phyloP scores from a whole-genome alignment of 2,329 filamentous ascomycete species.

The Fusarium sacchari region DNA sequence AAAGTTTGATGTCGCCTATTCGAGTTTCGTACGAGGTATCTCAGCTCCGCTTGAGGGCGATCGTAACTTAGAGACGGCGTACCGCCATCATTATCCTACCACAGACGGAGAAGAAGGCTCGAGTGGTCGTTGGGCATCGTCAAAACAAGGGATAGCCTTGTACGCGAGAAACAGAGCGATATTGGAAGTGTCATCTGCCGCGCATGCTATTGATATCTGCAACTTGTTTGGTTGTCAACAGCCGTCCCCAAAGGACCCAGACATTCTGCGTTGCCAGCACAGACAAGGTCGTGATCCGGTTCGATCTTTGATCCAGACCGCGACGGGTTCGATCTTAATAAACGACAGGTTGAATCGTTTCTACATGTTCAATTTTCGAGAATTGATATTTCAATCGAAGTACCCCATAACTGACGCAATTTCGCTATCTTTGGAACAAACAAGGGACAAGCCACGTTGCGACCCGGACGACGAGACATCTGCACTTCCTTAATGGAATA shows the following conservation, averaged over 20 bases:
- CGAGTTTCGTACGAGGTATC: slow-evolving; percentile 21
- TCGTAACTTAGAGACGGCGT: slow-evolving; percentile 40
- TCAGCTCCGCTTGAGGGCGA: slow-evolving; percentile 34
- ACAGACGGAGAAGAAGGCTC: slow-evolving; percentile 21
- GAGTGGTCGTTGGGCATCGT: slow-evolving; percentile 42
- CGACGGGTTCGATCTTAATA: slow-evolving; percentile 40
- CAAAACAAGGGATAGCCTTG: slow-evolving; percentile 44
- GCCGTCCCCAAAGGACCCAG: slow-evolving; percentile 9
- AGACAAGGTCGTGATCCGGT: slow-evolving; percentile 29
- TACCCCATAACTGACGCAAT: slow-evolving; percentile 37
- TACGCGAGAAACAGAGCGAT: slow-evolving; percentile 32
- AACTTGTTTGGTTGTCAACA: slow-evolving; percentile 20
- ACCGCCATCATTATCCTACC: slow-evolving; percentile 32
- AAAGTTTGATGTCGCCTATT: slow-evolving; percentile 30
- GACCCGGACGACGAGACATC: slow-evolving; percentile 23
- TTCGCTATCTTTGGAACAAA: slow-evolving; percentile 30
- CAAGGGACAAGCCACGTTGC: slow-evolving; percentile 38
- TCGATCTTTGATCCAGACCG: slow-evolving; percentile 19
- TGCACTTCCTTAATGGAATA: slow-evolving; percentile 39
- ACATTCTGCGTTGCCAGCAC: slow-evolving; percentile 21
- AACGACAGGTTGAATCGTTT: slow-evolving; percentile 35
- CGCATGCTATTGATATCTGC: slow-evolving; percentile 27
- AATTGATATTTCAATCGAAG: slow-evolving; percentile 28
- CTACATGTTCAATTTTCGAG: slow-evolving; percentile 24
- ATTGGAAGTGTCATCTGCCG: slow-evolving; percentile 28